These are phyloP conservation scores for Ceratobasidium sp. DNA, from an alignment of 1,284 basidiomycete species.

Conservation along the genomic window DNA sequence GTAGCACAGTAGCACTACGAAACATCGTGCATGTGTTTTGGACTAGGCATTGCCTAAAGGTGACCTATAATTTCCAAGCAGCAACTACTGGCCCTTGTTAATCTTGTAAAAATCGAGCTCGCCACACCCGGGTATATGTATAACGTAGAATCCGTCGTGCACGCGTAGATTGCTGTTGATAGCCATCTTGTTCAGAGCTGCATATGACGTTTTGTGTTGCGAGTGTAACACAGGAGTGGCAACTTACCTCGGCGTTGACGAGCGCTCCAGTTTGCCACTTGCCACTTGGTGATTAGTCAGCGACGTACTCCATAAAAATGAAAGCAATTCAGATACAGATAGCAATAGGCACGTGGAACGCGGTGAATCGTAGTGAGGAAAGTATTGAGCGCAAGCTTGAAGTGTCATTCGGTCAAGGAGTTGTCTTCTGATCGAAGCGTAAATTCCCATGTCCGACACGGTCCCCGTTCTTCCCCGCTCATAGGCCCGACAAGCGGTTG, in stretches of 20 bases:
- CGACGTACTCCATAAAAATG: background rate
- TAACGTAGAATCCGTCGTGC: background rate
- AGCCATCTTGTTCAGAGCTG: background rate
- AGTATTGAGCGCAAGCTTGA: background rate
- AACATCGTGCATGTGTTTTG: no score
- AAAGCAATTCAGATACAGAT: background rate
- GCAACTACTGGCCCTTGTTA: background rate
- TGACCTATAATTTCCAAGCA: no score
- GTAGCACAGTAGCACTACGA: no score
- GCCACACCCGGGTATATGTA: background rate
- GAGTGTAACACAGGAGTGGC: no score
- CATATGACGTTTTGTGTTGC: background rate
- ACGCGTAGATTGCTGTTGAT: background rate
- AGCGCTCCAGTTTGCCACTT: background rate
- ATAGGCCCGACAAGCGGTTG: slow-evolving; percentile 18
- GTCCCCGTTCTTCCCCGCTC: slow-evolving; percentile 18
- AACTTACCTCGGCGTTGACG: no score
- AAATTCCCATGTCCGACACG: slow-evolving; percentile 49
- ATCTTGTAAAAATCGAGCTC: background rate
- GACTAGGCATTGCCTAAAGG: no score
- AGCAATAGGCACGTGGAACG: background rate
- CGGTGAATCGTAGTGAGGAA: background rate
- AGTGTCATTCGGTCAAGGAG: background rate
- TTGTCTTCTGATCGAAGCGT: slow-evolving; percentile 38
- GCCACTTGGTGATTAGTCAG: slow-evolving; percentile 1